phyloP scores from a whole-genome alignment of 2,329 filamentous ascomycete species.

The Colletotrichum tanaceti region DNA sequence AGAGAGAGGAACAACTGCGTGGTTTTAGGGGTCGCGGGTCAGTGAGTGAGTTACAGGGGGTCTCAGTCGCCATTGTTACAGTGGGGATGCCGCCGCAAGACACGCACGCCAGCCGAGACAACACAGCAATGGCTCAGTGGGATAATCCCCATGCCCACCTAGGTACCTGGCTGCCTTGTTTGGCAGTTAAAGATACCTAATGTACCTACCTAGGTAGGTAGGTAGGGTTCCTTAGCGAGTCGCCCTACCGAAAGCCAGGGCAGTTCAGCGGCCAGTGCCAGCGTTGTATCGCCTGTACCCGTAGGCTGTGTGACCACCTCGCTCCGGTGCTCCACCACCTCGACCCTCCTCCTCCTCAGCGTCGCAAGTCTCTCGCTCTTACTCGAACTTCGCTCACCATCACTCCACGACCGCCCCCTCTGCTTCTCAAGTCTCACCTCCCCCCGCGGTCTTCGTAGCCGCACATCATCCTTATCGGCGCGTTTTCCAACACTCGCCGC shows the following conservation, averaged over 20 bases:
- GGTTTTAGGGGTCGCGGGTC: conserved; percentile 21
- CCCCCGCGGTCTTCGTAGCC: conserved; percentile 2
- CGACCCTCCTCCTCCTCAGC: conserved; percentile 21
- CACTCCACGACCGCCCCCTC: conserved; percentile 12
- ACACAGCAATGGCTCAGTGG: neutral
- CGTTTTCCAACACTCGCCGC: neutral
- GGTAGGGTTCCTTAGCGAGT: neutral
- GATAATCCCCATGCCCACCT: too few relatives aligned
- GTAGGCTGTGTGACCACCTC: conserved; percentile 3
- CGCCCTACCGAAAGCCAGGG: neutral
- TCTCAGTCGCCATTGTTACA: conserved; percentile 8
- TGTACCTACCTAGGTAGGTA: too few relatives aligned
- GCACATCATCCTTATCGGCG: conserved; percentile 9
- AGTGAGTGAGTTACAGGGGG: neutral
- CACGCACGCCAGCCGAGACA: conserved; percentile 20
- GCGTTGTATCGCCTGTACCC: too few relatives aligned
- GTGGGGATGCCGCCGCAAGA: conserved; percentile 32
- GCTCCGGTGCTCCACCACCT: conserved; percentile 9
- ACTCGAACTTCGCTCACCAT: conserved; percentile 4
- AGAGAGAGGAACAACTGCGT: conserved; percentile 8
- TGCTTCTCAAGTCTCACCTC: neutral
- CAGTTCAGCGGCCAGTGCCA: neutral
- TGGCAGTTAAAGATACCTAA: too few relatives aligned
- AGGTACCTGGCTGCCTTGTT: too few relatives aligned
- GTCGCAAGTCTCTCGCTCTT: conserved; percentile 42